A percentile compares a stretch with the other conserved stretches of the same genome.
Conservation (phyloP, 306 rosid species). For the Quercus engelmannii region DNA sequence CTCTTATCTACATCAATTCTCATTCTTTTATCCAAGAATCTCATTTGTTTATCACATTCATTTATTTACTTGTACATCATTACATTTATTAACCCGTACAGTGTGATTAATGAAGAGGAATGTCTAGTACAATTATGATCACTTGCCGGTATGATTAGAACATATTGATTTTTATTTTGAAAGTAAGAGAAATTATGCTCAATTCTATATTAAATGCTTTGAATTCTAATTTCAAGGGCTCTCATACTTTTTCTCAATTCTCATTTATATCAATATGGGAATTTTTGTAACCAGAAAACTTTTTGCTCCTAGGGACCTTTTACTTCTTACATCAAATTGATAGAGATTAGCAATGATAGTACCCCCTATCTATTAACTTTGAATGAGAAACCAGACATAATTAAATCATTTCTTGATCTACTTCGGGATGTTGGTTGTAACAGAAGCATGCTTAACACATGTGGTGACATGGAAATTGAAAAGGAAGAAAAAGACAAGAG, state of each 20-base stretch:
- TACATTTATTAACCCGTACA: conserved; percentile 13
- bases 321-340: background rate
- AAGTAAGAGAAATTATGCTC: background rate
- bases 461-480: background rate
- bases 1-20: background rate
- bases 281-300: too few relatives aligned
- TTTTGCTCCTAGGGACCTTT: background rate
- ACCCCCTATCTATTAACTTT: background rate
- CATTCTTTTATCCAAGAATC: background rate
- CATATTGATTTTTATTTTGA: background rate
- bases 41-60: background rate
- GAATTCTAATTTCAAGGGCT: background rate
- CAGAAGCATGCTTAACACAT: background rate
- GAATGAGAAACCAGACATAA: background rate
- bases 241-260: background rate
- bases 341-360: background rate
- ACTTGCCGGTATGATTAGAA: background rate
- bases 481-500: background rate
- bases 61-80: background rate
- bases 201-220: background rate
- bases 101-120: conserved; percentile 16
- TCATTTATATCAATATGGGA: too few relatives aligned
- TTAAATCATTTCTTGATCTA: background rate
- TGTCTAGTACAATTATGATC: background rate
- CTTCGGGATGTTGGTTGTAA: background rate